These are phyloP conservation scores for Silene noctiflora DNA, from an alignment of 179 eudicot genomes.

Conservation along the genomic window DNA sequence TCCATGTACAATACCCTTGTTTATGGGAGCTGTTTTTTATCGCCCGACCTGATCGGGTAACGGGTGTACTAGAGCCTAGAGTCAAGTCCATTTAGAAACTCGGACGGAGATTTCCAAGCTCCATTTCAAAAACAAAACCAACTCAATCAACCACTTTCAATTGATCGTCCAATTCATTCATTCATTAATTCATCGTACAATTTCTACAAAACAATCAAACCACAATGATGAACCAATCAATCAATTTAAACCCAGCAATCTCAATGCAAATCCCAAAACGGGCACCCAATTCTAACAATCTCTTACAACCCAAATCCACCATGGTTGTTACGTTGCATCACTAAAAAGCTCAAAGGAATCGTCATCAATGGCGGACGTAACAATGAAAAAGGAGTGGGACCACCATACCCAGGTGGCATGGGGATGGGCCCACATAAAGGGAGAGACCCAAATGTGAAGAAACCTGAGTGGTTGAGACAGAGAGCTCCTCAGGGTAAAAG, in stretches of 20 bases:
- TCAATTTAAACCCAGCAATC: conserved; percentile 24
- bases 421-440: conserved; percentile 50
- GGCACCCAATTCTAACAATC: conserved; percentile 16
- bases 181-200: background rate
- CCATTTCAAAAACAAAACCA: background rate
- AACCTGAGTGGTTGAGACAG: conserved; percentile 86
- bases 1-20: too few species aligned
- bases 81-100: too few species aligned
- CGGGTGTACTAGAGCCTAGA: too few species aligned
- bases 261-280: conserved; percentile 20
- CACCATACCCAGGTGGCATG: conserved; percentile 38
- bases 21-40: too few species aligned
- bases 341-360: background rate
- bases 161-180: background rate
- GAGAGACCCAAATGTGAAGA: conserved; percentile 74
- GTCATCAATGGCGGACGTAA: conserved; percentile 9
- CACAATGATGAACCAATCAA: conserved; percentile 34
- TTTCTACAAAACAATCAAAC: background rate
- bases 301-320: too few species aligned
- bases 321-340: background rate
- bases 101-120: background rate
- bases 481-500: conserved; percentile 74
- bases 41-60: too few species aligned
- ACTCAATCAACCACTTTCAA: background rate
- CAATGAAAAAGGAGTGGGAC: conserved; percentile 14